Base-by-base conservation (phyloP, 2,329 filamentous ascomycete genomes). In the Diaporthe destruens region DNA sequence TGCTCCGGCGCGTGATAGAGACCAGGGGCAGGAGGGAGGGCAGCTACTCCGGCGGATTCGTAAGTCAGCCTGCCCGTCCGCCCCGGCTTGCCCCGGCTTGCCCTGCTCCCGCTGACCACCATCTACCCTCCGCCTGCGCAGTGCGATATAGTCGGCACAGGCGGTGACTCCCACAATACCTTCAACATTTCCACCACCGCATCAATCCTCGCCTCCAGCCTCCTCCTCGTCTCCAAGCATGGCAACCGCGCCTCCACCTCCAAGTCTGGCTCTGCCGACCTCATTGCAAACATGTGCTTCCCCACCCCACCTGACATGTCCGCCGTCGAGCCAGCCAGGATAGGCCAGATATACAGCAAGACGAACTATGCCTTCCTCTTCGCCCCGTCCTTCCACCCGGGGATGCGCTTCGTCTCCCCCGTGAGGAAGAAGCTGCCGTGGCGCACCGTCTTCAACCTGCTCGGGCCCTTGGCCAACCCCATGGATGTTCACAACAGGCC, bases 151-250 rank as follows among this genome's bases (percentile, higher is more conserved):
- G 96, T 99, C 72, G 96, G 96, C 77, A 99, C 96, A 9, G 96
- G 96, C 76, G 96, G 96, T 79, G 96, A 99, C 85, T 92, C 93
- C 25, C 95, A 98, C 87, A 94, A 97, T 82, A 99, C 96, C 44
- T 99, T 98, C 90, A 99, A 99, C 82, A 96, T 99, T 81, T 96
- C 93, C 77, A 99, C 96, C 6, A 98, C 96, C 8, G 91, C 96
- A 2, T 98, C 95, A 23, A 98, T 99, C 79, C 76, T 99, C 63
- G 94, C 94, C 59, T 97, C 95, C 7, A 91, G 95, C 6, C 86
- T 97, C 36, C 89, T 99, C 47, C 88, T 97, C 78, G 88, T 98
- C 72, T 94, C 93, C 76, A 99, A 99, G 85, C 96, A 99, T 84
- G 96, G 96, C 76, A 99, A 99, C 86, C 92, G 93, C 76, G 95